Evolutionary conservation across 495 filamentous ascomycete species (phyloP).

Genomic region (Xanthoparmelia taractica): DNA sequence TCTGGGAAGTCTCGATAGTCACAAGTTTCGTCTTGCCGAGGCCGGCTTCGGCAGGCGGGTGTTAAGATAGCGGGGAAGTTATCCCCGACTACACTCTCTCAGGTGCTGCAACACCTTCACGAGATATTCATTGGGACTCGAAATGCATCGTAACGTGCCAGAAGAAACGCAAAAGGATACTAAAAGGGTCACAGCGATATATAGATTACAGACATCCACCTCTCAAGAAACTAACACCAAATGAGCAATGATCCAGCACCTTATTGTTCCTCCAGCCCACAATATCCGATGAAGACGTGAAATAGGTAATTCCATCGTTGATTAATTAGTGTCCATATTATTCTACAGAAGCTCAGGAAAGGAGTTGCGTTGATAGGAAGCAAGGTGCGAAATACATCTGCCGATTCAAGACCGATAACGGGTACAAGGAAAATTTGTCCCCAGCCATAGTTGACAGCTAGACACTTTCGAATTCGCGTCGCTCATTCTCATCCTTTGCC

Average conservation of each 20-base stretch:
- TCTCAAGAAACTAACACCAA: not conserved
- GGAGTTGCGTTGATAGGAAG: not conserved
- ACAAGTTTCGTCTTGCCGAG: not conserved
- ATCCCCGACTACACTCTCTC: not conserved
- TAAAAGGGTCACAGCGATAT: not conserved
- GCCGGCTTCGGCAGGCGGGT: not conserved
- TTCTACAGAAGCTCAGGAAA: not conserved
- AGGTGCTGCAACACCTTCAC: too few species aligned
- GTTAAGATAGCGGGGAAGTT: not conserved
- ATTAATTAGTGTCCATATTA: not conserved
- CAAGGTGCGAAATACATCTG: not conserved
- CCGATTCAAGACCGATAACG: not conserved
- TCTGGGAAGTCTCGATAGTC: not conserved
- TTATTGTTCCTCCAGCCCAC: not conserved
- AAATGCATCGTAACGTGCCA: not conserved
- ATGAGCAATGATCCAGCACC: not conserved
- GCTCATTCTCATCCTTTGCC: constrained; percentile 32
- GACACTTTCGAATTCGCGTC: constrained; percentile 27
- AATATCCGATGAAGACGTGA: not conserved
- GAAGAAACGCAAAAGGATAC: not conserved
- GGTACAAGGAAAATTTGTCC: not conserved
- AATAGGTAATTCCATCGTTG: not conserved
- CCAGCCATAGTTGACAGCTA: not conserved
- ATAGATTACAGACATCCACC: not conserved
- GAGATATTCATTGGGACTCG: not conserved